Base-by-base conservation (phyloP, 139 green algal genomes). In the Dunaliella sp. region DNA sequence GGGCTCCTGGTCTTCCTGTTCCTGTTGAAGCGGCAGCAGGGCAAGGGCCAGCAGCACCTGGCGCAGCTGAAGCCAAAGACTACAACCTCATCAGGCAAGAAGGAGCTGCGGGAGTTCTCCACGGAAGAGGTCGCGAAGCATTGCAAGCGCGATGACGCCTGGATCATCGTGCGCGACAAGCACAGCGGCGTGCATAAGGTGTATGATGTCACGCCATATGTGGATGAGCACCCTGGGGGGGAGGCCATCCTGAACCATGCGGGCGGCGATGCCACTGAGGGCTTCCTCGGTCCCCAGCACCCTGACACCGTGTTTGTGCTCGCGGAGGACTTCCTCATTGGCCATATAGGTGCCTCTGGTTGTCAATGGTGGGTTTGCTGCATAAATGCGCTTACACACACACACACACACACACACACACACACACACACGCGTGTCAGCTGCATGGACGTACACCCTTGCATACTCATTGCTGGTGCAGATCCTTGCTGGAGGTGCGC, bases 201-300 rank as follows among this genome's bases (percentile, higher is more conserved):
- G 48, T 99, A 99, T 82, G 94, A 99, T 84, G 65, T 99, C 0
- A 98, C 93, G 22, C 78, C 85, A 0, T 99, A 98, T 77, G 90
- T 98, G 0, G 94, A 99, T 3, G 93, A 98, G 74, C 96, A 99
- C 86, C 96, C 96, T 1, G 89, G 89, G 74, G 96, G 96, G 3
- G 90, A 96, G 34, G 91, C 92, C 34, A 98, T 99, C 77, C 88
- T 98, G 37, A 92, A 88, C 2, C 92, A 98, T 85, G 94, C 94
- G 0, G 96, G 96, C 0, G 89, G 83, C 2, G 96, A 99, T 59
- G 87, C 94, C 38, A 99, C 96, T 0, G 89, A 95, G 77, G 95
- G 95, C 33, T 98, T 99, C 84, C 88, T 95, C 78, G 96, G 96
- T 0, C 95, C 95, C 25, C 96, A 99, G 83, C 95, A 98, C 90